Base-by-base conservation (phyloP, 2,329 filamentous ascomycete genomes). In the Didymella sp. region DNA sequence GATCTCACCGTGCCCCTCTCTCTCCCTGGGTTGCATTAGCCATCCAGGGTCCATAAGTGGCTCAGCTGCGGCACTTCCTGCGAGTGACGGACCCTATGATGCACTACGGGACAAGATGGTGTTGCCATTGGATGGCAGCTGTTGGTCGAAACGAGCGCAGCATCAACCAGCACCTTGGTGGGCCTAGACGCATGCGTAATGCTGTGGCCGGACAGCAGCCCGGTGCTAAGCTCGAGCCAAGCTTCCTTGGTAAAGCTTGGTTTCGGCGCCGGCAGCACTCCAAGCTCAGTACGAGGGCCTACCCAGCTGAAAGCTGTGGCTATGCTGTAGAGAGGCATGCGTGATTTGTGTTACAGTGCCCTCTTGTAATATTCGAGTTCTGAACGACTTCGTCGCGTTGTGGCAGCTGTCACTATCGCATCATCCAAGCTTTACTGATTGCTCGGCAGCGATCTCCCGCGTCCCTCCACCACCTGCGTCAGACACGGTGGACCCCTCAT, bases 231-330 rank as follows among this genome's bases (percentile, higher is more conserved):
- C 41, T 51, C 6, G 33, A 59, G 45, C 45, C 43, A 69, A 71
- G 67, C 64, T 66, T 62, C 52, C 68, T 72, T 69, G 66, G 67
- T 59, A 68, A 71, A 62, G 71, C 70, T 73, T 72, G n/a, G 49
- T 33, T 17, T 38, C 25, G 15, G 37, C 42, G 12, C 12, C 21
- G 7, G 17, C 11, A 2, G 33, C 3, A 17, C 33, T 19, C 7
- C 33, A 19, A 37, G 27, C 15, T 11, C 17, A n/a, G 22, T 37
- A 38, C 43, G 22, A 27, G 12, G 43, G 11, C n/a, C 15, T 24
- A 43, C 2, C 3, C 43, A 52, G 54, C 54, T 51, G 48, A 38
- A 43, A 3, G 31, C 21, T 33, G 49, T 48, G 48, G 54, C 54
- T 30, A 43, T 56, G 33, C 33, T 25, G 19, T 46, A 5, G 5